Conservation (phyloP, 306 rosid genomes). For the Clitoria ternatea region DNA sequence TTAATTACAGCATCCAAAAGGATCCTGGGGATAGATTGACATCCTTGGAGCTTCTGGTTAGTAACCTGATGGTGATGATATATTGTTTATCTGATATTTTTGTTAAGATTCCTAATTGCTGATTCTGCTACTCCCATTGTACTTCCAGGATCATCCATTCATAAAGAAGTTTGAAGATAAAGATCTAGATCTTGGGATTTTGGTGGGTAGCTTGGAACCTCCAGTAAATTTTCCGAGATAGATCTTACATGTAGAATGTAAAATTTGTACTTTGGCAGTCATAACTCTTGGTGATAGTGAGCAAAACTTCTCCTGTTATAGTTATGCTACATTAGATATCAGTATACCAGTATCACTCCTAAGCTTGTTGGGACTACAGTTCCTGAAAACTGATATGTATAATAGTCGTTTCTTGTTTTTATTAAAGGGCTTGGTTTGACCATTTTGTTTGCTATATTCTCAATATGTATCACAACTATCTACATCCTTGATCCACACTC, state of each 20-base stretch:
- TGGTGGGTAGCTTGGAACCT: constrained; percentile 87
- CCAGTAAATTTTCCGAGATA: constrained; percentile 82
- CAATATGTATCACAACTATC: too few species aligned
- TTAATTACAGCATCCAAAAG: constrained; percentile 80
- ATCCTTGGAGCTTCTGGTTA: constrained; percentile 87
- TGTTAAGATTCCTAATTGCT: background rate
- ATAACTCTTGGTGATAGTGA: constrained; percentile 32
- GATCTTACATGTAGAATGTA: constrained; percentile 30
- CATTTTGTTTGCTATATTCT: constrained; percentile 4
- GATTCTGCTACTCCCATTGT: constrained; percentile 18
- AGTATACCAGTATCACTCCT: constrained; percentile 9
- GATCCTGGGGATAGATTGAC: constrained; percentile 70
- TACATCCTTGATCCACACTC: too few species aligned
- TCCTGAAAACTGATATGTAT: constrained; percentile 25
- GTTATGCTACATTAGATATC: constrained; percentile 18
- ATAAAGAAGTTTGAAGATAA: constrained; percentile 94
- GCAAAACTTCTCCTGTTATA: constrained; percentile 21
- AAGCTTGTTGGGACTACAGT: constrained; percentile 15
- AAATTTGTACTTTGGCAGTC: constrained; percentile 27
- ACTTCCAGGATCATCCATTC: constrained; percentile 80
- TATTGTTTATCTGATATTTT: background rate
- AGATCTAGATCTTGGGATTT: constrained; percentile 88
- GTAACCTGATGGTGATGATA: constrained; percentile 25
- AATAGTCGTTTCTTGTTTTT: constrained; percentile 29
- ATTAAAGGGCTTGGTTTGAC: constrained; percentile 11